A percentile compares a stretch with the other conserved stretches of the same genome.
phyloP scores from a whole-genome alignment of 805 yeast genomes.

The Dipodascopsis uninucleata region DNA sequence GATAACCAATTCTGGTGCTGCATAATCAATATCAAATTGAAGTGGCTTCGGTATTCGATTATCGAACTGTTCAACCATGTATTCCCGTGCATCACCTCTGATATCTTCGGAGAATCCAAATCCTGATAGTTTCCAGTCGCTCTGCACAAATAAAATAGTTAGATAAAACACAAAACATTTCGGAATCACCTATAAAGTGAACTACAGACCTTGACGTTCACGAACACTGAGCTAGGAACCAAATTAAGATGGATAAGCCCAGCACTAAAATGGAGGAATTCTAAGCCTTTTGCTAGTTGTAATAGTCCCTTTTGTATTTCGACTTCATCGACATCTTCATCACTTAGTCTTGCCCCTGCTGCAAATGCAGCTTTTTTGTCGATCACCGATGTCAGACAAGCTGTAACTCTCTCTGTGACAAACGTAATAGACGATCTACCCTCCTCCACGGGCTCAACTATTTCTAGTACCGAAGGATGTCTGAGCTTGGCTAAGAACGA shows the following conservation, averaged over 20 bases:
- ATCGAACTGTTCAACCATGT: constrained; percentile 65
- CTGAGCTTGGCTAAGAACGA: constrained; percentile 71
- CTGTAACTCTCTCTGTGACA: constrained; percentile 76
- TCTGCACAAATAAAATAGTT: constrained; percentile 41
- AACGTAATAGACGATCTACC: constrained; percentile 72
- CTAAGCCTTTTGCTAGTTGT: constrained; percentile 71
- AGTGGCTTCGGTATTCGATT: constrained; percentile 71
- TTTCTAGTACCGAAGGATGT: constrained; percentile 81
- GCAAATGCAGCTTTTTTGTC: constrained; percentile 32
- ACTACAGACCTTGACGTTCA: constrained; percentile 48
- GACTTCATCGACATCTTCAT: constrained; percentile 53
- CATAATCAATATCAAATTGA: constrained; percentile 64
- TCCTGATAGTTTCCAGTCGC: constrained; percentile 93
- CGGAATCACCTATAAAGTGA: not conserved
- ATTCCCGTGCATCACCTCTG: constrained; percentile 49
- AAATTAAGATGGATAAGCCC: constrained; percentile 71
- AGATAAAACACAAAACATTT: not conserved
- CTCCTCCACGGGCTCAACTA: constrained; percentile 87
- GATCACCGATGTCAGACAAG: constrained; percentile 48
- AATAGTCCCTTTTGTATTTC: constrained; percentile 68
- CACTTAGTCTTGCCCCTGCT: constrained; percentile 32
- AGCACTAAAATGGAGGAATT: constrained; percentile 76
- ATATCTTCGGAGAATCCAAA: constrained; percentile 51
- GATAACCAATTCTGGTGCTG: constrained; percentile 79
- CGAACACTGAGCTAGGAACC: constrained; percentile 70